A percentile compares a stretch with the other conserved stretches of the same genome.
phyloP scores from a whole-genome alignment of 2,329 filamentous ascomycete species.

The Monosporascus ibericus region DNA sequence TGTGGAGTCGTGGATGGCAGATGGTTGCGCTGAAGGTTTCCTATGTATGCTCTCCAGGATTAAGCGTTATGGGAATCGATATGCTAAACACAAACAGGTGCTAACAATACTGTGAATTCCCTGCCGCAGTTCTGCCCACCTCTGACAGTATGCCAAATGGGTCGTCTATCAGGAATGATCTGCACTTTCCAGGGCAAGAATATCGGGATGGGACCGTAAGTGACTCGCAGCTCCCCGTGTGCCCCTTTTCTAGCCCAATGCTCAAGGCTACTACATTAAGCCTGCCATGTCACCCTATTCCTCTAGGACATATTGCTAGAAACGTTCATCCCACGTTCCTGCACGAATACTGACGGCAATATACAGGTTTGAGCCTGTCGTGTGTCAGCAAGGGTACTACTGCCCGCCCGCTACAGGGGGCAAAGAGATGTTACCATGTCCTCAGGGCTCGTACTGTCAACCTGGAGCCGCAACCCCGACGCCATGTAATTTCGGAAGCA shows the following conservation, averaged over 20 bases:
- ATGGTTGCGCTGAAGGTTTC: constrained; percentile 36
- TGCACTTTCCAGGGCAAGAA: constrained; percentile 29
- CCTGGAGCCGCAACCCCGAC: constrained; percentile 41
- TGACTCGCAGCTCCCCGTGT: not conserved
- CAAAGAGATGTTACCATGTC: constrained; percentile 35
- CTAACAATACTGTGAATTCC: constrained; percentile 40
- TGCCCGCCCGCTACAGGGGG: constrained; percentile 35
- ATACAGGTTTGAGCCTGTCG: constrained; percentile 39
- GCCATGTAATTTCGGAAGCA: constrained; percentile 38
- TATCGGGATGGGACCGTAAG: constrained; percentile 32
- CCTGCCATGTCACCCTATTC: no score
- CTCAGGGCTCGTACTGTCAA: constrained; percentile 44
- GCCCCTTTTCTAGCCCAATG: not conserved
- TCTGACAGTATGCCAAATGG: constrained; percentile 29
- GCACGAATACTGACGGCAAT: not conserved
- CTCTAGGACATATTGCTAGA: no score
- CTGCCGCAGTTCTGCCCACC: constrained; percentile 39
- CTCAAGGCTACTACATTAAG: no score
- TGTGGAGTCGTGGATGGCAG: constrained; percentile 27
- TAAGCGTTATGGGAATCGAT: not conserved
- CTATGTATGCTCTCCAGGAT: constrained; percentile 28
- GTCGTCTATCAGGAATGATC: constrained; percentile 27
- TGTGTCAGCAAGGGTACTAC: constrained; percentile 43
- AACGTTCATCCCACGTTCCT: no score
- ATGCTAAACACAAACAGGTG: constrained; percentile 22